Conservation (phyloP, 1,139 yeast species). For the Candida sanyaensis region DNA sequence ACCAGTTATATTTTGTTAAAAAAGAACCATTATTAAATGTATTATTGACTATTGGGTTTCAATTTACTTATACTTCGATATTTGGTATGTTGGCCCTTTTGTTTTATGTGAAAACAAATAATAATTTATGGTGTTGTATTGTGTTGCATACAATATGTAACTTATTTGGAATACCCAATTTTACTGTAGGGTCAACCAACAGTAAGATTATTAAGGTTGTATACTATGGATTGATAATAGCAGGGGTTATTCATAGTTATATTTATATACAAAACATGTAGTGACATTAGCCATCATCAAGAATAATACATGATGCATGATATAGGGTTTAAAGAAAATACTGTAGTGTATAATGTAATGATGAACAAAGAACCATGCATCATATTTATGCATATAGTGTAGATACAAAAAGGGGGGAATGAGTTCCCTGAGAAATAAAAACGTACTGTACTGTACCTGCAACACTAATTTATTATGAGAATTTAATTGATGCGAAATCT, state of each 20-base stretch:
- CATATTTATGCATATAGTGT: not conserved
- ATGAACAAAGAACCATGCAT: not conserved
- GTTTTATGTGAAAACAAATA: constrained; percentile 47
- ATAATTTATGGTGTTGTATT: constrained; percentile 64
- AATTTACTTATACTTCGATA: constrained; percentile 68
- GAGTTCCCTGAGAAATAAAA: too few species aligned
- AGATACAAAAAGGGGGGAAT: not conserved
- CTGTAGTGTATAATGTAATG: not conserved
- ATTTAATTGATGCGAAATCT: too few species aligned
- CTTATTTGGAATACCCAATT: constrained; percentile 66
- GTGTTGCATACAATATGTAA: constrained; percentile 76
- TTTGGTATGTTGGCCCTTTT: constrained; percentile 79
- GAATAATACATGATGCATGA: not conserved
- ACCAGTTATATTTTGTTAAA: constrained; percentile 44
- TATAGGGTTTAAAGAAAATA: not conserved
- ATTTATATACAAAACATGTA: constrained; percentile 2
- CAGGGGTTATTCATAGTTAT: constrained; percentile 31
- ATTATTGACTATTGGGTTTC: constrained; percentile 50
- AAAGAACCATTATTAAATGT: constrained; percentile 28
- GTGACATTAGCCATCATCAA: not conserved
- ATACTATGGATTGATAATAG: constrained; percentile 45
- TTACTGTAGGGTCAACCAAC: constrained; percentile 21
- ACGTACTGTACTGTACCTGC: too few species aligned
- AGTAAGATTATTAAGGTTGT: constrained; percentile 16
- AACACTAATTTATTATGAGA: too few species aligned